Evolutionary conservation across 192 early-diverging fungal genomes (phyloP), one percentile per base, ranked within the genome.

Genomic region (Chytriomyces confervae): DNA sequence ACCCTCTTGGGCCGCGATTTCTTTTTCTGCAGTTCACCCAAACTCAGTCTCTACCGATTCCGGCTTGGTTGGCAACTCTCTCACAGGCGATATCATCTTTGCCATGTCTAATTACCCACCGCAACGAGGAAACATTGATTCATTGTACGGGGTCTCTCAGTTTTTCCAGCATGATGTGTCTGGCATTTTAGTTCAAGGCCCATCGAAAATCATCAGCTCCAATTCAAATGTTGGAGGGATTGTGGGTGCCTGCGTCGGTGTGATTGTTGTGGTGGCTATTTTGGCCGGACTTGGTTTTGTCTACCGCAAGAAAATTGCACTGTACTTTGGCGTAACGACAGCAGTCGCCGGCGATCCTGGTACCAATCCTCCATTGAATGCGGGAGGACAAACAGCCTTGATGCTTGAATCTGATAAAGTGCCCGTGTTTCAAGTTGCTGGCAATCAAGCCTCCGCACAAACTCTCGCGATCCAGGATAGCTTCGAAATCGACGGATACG

Each of bases 1-100:
- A 16, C 77, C 77, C 8, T 43, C 66, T 7, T 78, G 77, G 77
- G 66, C 77, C 13, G 23, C 43, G 7, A 44, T 78, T 24, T 78
- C 77, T 6, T 78, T 78, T 47, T 46, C 77, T 6, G 77, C 50
- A 1, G 43, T 60, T 9, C 49, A 63, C 18, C 20, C 20, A 7
- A 53, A 70, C 77, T 23, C 9, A 6, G 36, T 70, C 16, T 16
- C 27, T 0, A 18, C 50, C 9, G 70, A 60, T 61, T 20, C 70
- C 8, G 70, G 57, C 2, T 8, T 16, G 9, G 16, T 8, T 5
- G 70, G 51, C 6, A 72, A 72, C n/a, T 29, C n/a, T 16, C 9
- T 72, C 11, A 23, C 10, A 18, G 70, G 70, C 8, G 36, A 60
- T 16, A 24, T 72, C 3, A 60, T 61, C 18, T 51, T 72, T 5